These are phyloP conservation scores for Draba incana DNA, from an alignment of 345 rosid species.

Conservation along the genomic window DNA sequence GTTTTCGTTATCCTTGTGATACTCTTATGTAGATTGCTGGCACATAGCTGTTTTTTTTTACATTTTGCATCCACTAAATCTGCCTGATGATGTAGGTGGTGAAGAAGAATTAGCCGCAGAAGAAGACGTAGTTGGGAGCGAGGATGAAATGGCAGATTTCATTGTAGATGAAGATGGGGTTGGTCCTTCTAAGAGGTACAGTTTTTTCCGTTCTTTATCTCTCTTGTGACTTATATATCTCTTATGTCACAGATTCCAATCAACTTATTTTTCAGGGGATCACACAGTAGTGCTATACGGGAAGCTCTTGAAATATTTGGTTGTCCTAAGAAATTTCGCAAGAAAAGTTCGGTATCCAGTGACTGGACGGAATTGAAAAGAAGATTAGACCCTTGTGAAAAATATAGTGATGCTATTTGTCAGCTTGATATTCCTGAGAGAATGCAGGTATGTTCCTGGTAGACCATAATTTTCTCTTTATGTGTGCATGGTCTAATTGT, in stretches of 20 bases:
- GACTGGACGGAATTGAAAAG: slow-evolving; percentile 85
- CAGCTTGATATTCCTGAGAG: slow-evolving; percentile 87
- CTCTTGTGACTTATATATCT: slow-evolving; percentile 16
- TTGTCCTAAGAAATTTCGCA: slow-evolving; percentile 86
- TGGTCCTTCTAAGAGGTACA: slow-evolving; percentile 69
- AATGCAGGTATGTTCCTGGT: slow-evolving; percentile 67
- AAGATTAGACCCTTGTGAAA: slow-evolving; percentile 95
- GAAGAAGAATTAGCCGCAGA: slow-evolving; percentile 80
- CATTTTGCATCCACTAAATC: slow-evolving; percentile 48
- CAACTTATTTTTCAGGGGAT: slow-evolving; percentile 51
- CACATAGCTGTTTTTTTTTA: slow-evolving; percentile 10
- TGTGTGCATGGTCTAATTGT: slow-evolving; percentile 6
- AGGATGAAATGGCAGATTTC: slow-evolving; percentile 98
- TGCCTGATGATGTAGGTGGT: slow-evolving; percentile 84
- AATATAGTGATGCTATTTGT: slow-evolving; percentile 86
- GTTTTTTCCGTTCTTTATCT: slow-evolving; percentile 11
- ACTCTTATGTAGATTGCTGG: slow-evolving; percentile 19
- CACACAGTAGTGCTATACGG: slow-evolving; percentile 71
- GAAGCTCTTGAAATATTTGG: slow-evolving; percentile 97
- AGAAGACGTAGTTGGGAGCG: slow-evolving; percentile 88
- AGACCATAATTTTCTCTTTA: slow-evolving; percentile 14
- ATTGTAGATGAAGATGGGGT: slow-evolving; percentile 89
- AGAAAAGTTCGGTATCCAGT: slow-evolving; percentile 61
- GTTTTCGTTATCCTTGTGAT: slow-evolving; percentile 18
- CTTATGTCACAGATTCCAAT: slow-evolving; percentile 4